Conservation (phyloP, 2,329 filamentous ascomycete genomes). For the Xylariaceae sp. region DNA sequence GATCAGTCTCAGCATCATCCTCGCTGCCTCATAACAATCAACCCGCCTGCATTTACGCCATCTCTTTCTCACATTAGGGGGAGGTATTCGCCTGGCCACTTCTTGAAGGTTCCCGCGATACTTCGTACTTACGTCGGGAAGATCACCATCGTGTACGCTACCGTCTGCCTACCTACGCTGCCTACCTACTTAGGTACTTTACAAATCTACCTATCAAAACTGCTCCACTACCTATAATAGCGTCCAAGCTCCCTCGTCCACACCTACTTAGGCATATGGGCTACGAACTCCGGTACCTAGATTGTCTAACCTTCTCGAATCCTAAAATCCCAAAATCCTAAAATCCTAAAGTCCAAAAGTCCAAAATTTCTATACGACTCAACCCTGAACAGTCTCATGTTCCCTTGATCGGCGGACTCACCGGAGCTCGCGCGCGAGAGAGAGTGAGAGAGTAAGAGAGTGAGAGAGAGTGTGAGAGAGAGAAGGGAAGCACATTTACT, state of each 20-base stretch:
- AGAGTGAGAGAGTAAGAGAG: background rate
- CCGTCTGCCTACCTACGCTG: background rate
- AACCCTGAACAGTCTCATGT: conserved; percentile 15
- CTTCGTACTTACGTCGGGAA: background rate
- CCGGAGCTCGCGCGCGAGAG: conserved; percentile 13
- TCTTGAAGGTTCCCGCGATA: background rate
- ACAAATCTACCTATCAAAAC: background rate
- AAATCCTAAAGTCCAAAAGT: background rate
- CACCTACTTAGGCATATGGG: background rate
- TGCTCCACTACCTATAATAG: background rate
- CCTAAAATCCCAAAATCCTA: background rate
- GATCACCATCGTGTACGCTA: background rate
- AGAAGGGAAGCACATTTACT: conserved; percentile 9
- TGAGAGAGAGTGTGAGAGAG: background rate
- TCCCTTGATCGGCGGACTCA: conserved; percentile 8
- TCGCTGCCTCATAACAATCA: background rate
- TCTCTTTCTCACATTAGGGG: background rate
- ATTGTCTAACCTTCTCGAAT: background rate
- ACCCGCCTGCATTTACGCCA: background rate
- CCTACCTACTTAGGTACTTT: background rate
- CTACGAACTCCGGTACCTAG: background rate
- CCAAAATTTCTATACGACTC: background rate
- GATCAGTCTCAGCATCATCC: background rate
- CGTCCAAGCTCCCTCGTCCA: background rate
- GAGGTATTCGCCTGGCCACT: background rate